Base-by-base conservation (phyloP, 139 green algal genomes). In the Edaphochlamys debaryana region DNA sequence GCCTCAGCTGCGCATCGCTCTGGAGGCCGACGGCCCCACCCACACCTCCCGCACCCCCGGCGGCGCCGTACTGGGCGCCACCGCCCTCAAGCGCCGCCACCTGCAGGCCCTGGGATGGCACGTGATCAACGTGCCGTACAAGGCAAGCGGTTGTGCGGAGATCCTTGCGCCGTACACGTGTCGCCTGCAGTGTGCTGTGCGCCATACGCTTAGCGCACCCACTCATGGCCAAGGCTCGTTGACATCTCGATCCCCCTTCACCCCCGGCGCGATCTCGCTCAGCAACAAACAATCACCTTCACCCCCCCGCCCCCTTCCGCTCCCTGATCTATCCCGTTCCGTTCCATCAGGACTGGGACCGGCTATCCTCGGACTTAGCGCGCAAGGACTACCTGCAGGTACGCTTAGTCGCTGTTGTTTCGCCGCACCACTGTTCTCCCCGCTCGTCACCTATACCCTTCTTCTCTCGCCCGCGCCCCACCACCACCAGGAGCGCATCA, bases 21-120 rank as follows among this genome's bases (percentile, higher is more conserved):
- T 94, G 1, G 91, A 94, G 73, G 91, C 89, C n/a, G 91, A 94
- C 60, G 91, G 91, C 1, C 91, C 91, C 66, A 88, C 87, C 17
- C 91, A 94, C 81, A 76, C 90, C 38, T 82, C 82, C 11, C 89
- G 91, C 77, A 93, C 58, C 4, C 54, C 50, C 0, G 78, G 76
- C 20, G 48, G 32, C 13, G 67, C 45, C 30, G 50, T 85, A 66
- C 80, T 92, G 62, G 91, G 91, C 3, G 76, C 86, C 37, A 93
- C 91, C 0, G 71, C 72, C 40, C 90, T 94, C 85, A 94, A 94
- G 85, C 64, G 84, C 1, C 86, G 87, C 40, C 91, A 93, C 81
- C 78, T 94, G 77, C 52, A 85, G 64, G 30, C 32, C 7, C n/a
- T 92, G 75, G 91, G 91, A 48, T 94, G 91, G 91, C 64, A 41